phyloP scores from a whole-genome alignment of 1,284 basidiomycete species.

The Austroboletus novae-zelandiae region DNA sequence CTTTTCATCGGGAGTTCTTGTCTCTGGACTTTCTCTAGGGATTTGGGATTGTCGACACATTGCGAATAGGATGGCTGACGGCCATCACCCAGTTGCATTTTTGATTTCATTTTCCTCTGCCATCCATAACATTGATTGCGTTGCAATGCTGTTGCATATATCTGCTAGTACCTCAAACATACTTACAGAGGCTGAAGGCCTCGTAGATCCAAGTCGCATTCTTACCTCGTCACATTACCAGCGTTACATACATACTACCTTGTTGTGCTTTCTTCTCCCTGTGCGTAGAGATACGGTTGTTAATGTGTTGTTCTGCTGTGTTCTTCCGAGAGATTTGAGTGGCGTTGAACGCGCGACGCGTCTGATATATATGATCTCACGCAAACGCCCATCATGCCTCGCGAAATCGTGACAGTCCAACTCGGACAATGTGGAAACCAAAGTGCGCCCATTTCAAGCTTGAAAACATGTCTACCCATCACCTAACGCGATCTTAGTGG shows the following conservation, averaged over 20 bases:
- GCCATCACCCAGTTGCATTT: conserved; percentile 18
- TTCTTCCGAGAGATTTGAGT: not conserved
- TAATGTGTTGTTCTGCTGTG: conserved; percentile 18
- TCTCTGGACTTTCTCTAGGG: conserved; percentile 14
- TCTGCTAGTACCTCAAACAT: conserved; percentile 17
- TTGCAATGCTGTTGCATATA: conserved; percentile 14
- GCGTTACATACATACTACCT: conserved; percentile 21
- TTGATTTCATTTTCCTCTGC: conserved; percentile 9
- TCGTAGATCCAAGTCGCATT: conserved; percentile 27
- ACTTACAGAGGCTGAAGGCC: conserved; percentile 34
- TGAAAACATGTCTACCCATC: conserved; percentile 1
- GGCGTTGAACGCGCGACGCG: conserved; percentile 6
- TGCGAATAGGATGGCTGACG: conserved; percentile 30
- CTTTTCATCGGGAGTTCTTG: conserved; percentile 6
- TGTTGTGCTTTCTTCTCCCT: conserved; percentile 21
- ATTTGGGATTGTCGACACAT: conserved; percentile 14
- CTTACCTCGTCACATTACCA: conserved; percentile 15
- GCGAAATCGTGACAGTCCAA: conserved; percentile 85
- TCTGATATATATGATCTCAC: conserved; percentile 1
- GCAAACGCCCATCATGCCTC: conserved; percentile 56
- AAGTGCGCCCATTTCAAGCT: conserved; percentile 53
- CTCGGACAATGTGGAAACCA: conserved; percentile 97
- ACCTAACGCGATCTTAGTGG: conserved; percentile 47
- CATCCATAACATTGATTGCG: conserved; percentile 10
- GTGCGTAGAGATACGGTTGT: conserved; percentile 15